Evolutionary conservation across 345 rosid genomes (phyloP), one percentile per base, ranked within the genome.

Genomic region (Viola odorata): DNA sequence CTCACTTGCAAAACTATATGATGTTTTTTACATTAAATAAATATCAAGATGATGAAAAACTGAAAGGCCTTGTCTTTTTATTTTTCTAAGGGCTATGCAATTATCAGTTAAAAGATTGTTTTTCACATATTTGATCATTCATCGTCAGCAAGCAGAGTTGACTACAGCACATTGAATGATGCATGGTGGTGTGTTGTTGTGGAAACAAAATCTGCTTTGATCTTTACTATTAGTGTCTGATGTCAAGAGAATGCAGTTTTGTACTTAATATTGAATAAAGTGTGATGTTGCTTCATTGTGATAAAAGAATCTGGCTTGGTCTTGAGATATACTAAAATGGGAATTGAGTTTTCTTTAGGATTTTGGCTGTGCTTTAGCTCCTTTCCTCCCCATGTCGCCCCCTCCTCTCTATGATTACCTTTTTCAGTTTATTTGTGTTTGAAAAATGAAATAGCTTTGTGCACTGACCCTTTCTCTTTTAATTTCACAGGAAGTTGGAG

Each of bases 401-500:
- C 23, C 2, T 3, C 23, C 7, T 6, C 40, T 50, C 7, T n/a
- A 2, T 40, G 53, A 53, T 48, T 5, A 16, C 45, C 23, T 9
- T 53, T 8, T 41, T 51, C 48, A 15, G 23, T 45, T 45, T 36
- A 41, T 38, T 53, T 62, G 37, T 64, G 41, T 64, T 58, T 37
- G 23, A 16, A 45, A 44, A 55, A 47, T 65, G 53, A 42, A 55
- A 42, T 42, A 57, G 37, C 1, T 48, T 64, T 5, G 16, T 9
- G 32, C 61, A 42, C 11, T 58, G 61, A 58, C 14, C 15, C 14
- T 41, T 53, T n/a, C 8, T 48, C 17, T 57, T 15, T 64, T 72
- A 50, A 39, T 66, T 67, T 41, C 75, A 48, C 81, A 94, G 96
- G 99, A 90, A 80, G 75, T 88, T 55, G 95, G 90, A 48, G 79